phyloP scores from a whole-genome alignment of 2,329 filamentous ascomycete genomes.

The Purpureocillium lavendulum region DNA sequence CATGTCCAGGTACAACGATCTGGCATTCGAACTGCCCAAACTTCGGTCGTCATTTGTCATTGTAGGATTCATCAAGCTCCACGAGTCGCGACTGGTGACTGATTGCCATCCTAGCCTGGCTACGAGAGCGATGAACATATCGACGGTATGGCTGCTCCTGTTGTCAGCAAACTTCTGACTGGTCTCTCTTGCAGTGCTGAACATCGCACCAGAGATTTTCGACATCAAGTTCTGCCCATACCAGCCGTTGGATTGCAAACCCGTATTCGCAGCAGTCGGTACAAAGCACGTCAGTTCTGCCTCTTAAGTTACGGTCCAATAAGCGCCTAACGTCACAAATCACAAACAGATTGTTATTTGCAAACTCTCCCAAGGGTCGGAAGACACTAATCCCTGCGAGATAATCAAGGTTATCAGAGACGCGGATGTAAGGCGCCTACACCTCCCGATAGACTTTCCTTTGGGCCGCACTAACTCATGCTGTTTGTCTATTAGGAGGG shows the following conservation, averaged over 20 bases:
- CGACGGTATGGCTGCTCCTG: no score
- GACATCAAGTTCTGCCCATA: slow-evolving; percentile 79
- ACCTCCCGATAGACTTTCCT: slow-evolving; percentile 3
- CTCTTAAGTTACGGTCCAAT: neutral
- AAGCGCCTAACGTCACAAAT: slow-evolving; percentile 2
- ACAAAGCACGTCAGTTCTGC: slow-evolving; percentile 49
- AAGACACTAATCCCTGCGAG: slow-evolving; percentile 49
- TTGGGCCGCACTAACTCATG: neutral
- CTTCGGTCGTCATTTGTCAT: no score
- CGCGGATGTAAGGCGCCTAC: slow-evolving; percentile 43
- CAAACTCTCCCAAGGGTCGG: slow-evolving; percentile 37
- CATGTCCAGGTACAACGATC: no score
- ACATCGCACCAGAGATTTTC: slow-evolving; percentile 63
- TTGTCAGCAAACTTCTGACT: no score
- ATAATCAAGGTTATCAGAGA: slow-evolving; percentile 57
- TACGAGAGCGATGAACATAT: no score
- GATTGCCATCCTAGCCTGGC: no score
- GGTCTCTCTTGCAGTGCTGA: no score
- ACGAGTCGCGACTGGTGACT: no score
- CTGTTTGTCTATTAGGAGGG: slow-evolving; percentile 34
- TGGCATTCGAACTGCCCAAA: no score
- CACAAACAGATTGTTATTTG: slow-evolving; percentile 58
- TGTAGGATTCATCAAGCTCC: no score
- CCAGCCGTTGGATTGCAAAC: slow-evolving; percentile 49
- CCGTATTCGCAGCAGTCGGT: slow-evolving; percentile 67